Conservation (phyloP, 352 stramenopile genomes). For the Phytophthora palmivora region DNA sequence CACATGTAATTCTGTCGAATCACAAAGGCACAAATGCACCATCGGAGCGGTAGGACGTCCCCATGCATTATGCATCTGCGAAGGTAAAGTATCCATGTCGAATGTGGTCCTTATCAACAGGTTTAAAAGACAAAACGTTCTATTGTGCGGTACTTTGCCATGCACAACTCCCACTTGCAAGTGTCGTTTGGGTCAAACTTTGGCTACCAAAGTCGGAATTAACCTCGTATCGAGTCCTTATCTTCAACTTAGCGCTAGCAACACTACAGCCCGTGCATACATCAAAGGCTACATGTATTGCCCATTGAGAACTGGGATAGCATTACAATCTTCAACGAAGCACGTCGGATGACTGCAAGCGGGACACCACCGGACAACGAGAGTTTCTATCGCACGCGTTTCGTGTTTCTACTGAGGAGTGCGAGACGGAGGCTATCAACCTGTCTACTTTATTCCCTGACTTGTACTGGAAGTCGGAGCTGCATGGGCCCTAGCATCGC, state of each 20-base stretch:
- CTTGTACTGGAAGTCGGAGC: no score
- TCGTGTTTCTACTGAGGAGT: constrained; percentile 24
- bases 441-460: background rate
- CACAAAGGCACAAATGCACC: background rate
- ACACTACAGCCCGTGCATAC: no score
- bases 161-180: constrained; percentile 2
- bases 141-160: background rate
- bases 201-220: background rate
- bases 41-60: background rate
- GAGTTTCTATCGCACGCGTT: constrained; percentile 26
- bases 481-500: no score
- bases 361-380: constrained; percentile 20
- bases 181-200: constrained; percentile 7
- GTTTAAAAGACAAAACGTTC: background rate
- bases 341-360: background rate
- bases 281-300: no score
- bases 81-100: no score
- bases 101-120: constrained; percentile 1
- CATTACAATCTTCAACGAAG: constrained; percentile 4
- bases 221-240: no score
- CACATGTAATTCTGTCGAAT: no score
- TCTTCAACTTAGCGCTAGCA: background rate
- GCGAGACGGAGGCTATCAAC: constrained; percentile 7
- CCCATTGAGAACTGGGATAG: background rate
- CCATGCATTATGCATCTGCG: no score